Conservation (phyloP, 805 yeast species). For the Yarrowia deformans region DNA sequence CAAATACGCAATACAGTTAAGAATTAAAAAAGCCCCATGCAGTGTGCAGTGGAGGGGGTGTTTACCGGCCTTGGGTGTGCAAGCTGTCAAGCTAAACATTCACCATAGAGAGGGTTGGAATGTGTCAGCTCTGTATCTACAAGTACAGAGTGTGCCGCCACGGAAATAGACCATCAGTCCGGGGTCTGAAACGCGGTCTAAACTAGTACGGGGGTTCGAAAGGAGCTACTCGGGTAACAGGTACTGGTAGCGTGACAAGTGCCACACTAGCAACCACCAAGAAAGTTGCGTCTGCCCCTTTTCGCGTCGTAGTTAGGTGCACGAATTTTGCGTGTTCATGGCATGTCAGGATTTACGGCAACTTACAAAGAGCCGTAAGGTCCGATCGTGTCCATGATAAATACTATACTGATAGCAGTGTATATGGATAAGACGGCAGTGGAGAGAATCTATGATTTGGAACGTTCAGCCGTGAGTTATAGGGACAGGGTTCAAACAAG, state of each 20-base stretch:
- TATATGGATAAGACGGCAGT: no score
- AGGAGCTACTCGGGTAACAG: no score
- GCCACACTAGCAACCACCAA: no score
- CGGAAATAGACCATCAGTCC: no score
- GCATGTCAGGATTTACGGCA: no score
- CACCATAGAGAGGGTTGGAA: not conserved
- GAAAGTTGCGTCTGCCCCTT: slow-evolving; percentile 2
- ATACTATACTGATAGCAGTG: no score
- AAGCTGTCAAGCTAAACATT: not conserved
- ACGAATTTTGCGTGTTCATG: no score
- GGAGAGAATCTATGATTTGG: no score
- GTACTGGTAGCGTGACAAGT: no score
- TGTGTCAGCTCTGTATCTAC: not conserved
- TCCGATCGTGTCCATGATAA: no score
- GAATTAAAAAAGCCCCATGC: not conserved
- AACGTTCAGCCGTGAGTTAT: no score
- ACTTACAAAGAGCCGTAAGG: no score
- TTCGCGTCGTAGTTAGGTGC: slow-evolving; percentile 1
- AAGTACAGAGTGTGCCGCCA: not conserved
- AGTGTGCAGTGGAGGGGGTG: not conserved
- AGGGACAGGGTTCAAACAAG: slow-evolving; percentile 4
- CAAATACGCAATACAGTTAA: slow-evolving; percentile 5
- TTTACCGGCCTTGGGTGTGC: not conserved
- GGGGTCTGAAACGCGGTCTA: not conserved
- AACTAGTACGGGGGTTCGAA: slow-evolving; percentile 3